Evolutionary conservation across 805 yeast genomes (phyloP).

Genomic region (Limtongia smithiae): DNA sequence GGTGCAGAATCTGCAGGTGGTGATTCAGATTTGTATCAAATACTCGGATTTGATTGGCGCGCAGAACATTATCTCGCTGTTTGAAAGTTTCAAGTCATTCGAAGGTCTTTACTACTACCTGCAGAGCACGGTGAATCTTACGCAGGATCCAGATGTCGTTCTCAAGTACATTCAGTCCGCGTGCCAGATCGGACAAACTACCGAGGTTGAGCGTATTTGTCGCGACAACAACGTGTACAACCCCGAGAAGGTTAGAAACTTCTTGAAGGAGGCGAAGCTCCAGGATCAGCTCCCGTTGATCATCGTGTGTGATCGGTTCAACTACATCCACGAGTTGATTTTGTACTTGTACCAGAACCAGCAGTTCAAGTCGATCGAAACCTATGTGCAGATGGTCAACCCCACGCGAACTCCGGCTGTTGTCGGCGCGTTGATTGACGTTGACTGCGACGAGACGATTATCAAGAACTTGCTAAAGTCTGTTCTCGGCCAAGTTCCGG

Average conservation of each 20-base stretch:
- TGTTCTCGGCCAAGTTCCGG: slow-evolving; percentile 92
- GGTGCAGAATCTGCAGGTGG: slow-evolving; percentile 85
- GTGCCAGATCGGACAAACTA: slow-evolving; percentile 79
- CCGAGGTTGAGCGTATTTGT: slow-evolving; percentile 93
- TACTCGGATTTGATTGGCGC: slow-evolving; percentile 93
- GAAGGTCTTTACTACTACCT: slow-evolving; percentile 95
- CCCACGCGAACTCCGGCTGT: slow-evolving; percentile 96
- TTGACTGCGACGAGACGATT: slow-evolving; percentile 90
- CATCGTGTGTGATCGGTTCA: slow-evolving; percentile 89
- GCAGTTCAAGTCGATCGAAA: slow-evolving; percentile 94
- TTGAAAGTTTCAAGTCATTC: slow-evolving; percentile 86
- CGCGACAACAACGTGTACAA: slow-evolving; percentile 91
- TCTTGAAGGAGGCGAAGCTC: slow-evolving; percentile 86
- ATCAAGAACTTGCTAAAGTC: slow-evolving; percentile 76
- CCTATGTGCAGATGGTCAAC: slow-evolving; percentile 95
- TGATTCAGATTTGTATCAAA: slow-evolving; percentile 94
- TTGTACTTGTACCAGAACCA: slow-evolving; percentile 92
- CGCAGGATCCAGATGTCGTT: slow-evolving; percentile 92
- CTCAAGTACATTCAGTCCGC: slow-evolving; percentile 95
- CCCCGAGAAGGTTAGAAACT: slow-evolving; percentile 96
- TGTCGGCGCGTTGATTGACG: slow-evolving; percentile 91
- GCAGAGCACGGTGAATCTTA: slow-evolving; percentile 86
- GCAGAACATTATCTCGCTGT: slow-evolving; percentile 74
- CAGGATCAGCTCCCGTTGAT: slow-evolving; percentile 96
- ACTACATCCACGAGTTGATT: slow-evolving; percentile 88